A percentile compares a stretch with the other conserved stretches of the same genome.
Evolutionary conservation across 1,284 basidiomycete genomes (phyloP).

Genomic region (Polyporus tsugae): DNA sequence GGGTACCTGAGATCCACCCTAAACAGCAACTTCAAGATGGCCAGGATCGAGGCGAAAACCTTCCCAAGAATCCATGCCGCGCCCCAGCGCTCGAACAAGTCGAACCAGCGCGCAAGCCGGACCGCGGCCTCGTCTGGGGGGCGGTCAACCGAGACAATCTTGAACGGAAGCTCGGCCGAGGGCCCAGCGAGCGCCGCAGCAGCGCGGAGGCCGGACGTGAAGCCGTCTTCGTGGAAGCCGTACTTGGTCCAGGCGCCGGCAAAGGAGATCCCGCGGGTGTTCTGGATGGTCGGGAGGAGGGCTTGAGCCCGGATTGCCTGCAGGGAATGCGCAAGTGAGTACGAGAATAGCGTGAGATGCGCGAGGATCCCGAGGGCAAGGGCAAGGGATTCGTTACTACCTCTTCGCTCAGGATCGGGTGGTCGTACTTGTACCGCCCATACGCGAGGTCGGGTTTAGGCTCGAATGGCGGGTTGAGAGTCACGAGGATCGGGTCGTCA

Average conservation of each 20-base stretch:
- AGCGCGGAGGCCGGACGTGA: constrained; percentile 67
- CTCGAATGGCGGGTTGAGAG: constrained; percentile 77
- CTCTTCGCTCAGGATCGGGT: constrained; percentile 66
- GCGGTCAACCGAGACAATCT: constrained; percentile 40
- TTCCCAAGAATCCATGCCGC: constrained; percentile 30
- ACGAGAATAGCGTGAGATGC: background rate
- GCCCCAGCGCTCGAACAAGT: constrained; percentile 28
- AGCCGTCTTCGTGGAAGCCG: constrained; percentile 87
- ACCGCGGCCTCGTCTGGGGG: constrained; percentile 16
- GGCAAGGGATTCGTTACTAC: constrained; percentile 42
- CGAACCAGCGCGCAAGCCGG: constrained; percentile 34
- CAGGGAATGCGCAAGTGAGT: no score
- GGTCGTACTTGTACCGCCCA: constrained; percentile 71
- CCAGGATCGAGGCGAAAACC: constrained; percentile 21
- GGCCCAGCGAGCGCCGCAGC: constrained; percentile 37
- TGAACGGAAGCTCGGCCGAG: constrained; percentile 37
- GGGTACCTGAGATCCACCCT: constrained; percentile 26
- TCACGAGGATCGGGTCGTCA: constrained; percentile 79
- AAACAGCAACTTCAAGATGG: constrained; percentile 28
- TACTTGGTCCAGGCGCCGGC: constrained; percentile 86
- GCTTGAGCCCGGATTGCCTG: constrained; percentile 67
- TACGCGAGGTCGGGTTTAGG: constrained; percentile 58
- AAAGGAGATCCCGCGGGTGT: constrained; percentile 70
- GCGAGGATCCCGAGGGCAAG: constrained; percentile 18
- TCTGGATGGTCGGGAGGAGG: constrained; percentile 67